Evolutionary conservation across 176 grass and related monocot genomes (phyloP), one percentile per base, ranked within the genome.

Genomic region (Poa annua): DNA sequence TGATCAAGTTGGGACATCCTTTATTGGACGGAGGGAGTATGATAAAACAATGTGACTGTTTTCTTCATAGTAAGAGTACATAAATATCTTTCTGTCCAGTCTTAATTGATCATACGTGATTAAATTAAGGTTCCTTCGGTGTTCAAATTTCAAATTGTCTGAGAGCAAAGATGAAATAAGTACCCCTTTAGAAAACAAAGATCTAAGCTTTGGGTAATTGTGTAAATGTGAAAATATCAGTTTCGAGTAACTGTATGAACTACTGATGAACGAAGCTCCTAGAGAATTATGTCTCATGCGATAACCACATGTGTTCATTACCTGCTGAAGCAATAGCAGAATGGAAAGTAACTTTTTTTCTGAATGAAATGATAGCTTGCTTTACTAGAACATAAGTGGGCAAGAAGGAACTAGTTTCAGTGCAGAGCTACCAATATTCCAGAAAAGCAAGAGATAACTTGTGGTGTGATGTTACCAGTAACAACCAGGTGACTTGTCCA

Each of bases 391-490:
- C 74, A 78, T 90, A n/a, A 29, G 36, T 50, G 72, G 84, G 32
- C 79, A 32, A 80, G 13, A 67, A 50, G 79, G 53, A 88, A 57
- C 11, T 57, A 82, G 56, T 83, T 81, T 86, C 77, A 82, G 75
- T 86, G 84, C 86, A 64, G 24, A 56, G 71, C 80, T 91, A 16
- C 42, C 74, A 79, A 77, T 81, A 83, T 88, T 77, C 39, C 35
- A 85, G 75, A 82, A 80, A 91, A 91, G 83, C 69, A 45, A 88
- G 63, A 85, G 82, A 81, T 93, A 83, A 85, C 77, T 85, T 85
- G 86, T 66, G 41, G 33, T 80, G 57, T 91, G 85, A 90, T 93
- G 86, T 82, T 84, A 92, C 48, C 55, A 88, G 89, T 91, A 91
- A 91, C 81, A 80, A 87, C 74, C 55, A 85, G 80, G 49, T 83